A percentile compares a stretch with the other conserved stretches of the same genome.
Conservation (phyloP, 176 grass and related monocot genomes). For the Secale cereale region DNA sequence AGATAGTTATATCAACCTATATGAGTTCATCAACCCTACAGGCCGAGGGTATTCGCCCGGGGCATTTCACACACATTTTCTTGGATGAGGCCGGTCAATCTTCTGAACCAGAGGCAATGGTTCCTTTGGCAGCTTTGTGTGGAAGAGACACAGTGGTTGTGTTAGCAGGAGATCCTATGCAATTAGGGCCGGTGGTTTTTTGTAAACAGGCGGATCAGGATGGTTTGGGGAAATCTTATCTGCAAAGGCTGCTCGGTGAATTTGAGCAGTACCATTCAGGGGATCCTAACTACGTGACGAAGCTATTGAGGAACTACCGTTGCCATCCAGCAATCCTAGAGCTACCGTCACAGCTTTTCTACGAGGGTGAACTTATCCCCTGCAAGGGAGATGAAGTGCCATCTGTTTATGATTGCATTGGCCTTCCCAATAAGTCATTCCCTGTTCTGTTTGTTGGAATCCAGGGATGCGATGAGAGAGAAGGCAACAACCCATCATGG, state of each 20-base stretch:
- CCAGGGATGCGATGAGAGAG: slow-evolving; percentile 93
- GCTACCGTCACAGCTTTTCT: slow-evolving; percentile 88
- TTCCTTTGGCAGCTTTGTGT: slow-evolving; percentile 64
- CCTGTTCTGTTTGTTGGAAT: slow-evolving; percentile 94
- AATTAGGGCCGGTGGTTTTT: slow-evolving; percentile 64
- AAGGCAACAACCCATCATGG: slow-evolving; percentile 96
- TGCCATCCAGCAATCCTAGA: slow-evolving; percentile 95
- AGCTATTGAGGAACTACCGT: slow-evolving; percentile 80
- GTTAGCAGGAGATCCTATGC: slow-evolving; percentile 89
- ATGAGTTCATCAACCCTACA: slow-evolving; percentile 64
- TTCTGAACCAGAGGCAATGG: slow-evolving; percentile 89
- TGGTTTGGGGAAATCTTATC: slow-evolving; percentile 71
- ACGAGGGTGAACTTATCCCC: slow-evolving; percentile 53
- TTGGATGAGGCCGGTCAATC: slow-evolving; percentile 89
- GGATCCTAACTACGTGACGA: slow-evolving; percentile 71
- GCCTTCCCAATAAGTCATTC: slow-evolving; percentile 81
- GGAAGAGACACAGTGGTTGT: slow-evolving; percentile 76
- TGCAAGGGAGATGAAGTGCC: slow-evolving; percentile 54
- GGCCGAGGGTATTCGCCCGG: slow-evolving; percentile 58
- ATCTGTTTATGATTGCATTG: slow-evolving; percentile 49
- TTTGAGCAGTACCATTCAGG: slow-evolving; percentile 48
- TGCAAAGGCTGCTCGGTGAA: slow-evolving; percentile 61
- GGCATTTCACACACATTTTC: slow-evolving; percentile 94
- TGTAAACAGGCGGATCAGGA: slow-evolving; percentile 58
- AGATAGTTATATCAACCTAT: slow-evolving; percentile 84